Evolutionary conservation across 495 filamentous ascomycete species (phyloP), one percentile per base, ranked within the genome.

Genomic region (Aspergillus hancockii): DNA sequence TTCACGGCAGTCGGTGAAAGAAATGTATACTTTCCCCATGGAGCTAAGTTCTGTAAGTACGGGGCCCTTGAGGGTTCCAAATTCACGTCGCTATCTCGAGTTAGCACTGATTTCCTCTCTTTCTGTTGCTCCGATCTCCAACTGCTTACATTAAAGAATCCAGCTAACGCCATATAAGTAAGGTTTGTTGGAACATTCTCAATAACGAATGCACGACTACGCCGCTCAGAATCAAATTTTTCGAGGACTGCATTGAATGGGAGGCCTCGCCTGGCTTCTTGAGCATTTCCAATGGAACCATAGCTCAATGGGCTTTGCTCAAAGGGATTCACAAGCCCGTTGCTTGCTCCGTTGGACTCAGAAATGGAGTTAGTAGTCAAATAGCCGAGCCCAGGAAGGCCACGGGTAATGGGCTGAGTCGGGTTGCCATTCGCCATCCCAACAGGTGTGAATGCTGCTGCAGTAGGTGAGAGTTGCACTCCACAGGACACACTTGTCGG

Each of bases 1-100:
- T 63, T 87, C 83, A 54, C 78, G 75, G 46, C 88, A 81, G 59
- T 89, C 82, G 14, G 75, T 68, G 60, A 87, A 81, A 4, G 73
- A 79, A 53, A 88, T 65, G 62, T 81, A 85, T n/a, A 86, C 74
- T 9, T 68, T 74, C 8, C 75, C 78, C 50, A 61, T 65, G 19
- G 72, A 62, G 36, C 60, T 67, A 6, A 71, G 61, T 32, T 71
- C 64, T 12, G 66, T 68, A 23, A 71, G 66, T 18, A 69, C 58
- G 36, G 66, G 70, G 16, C 69, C 66, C 54, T 68, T 69, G 38
- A 73, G 55, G 18, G 68, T 71, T n/a, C 54, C 64, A 55, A 71
- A 71, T 60, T 73, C 68, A 32, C 66, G 68, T n/a, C 71, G 71
- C 71, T 73, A 51, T 51, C n/a, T 19, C 12, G 1, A 19, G 25